Conservation (phyloP, 306 rosid genomes). For the Vicia villosa region DNA sequence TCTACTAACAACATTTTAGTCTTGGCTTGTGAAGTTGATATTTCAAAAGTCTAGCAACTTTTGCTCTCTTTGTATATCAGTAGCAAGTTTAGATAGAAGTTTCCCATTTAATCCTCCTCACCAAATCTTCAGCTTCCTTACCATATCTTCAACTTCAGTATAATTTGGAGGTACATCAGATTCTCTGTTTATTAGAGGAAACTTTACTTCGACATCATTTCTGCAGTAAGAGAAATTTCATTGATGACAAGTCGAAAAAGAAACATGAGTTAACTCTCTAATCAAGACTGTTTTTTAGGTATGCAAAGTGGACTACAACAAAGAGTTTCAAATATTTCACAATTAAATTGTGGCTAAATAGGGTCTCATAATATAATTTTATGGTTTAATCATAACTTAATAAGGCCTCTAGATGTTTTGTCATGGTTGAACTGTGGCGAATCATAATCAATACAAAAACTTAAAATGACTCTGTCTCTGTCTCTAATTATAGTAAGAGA, state of each 20-base stretch:
- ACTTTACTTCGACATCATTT: conserved; percentile 55
- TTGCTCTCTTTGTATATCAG: conserved; percentile 61
- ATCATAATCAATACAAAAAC: too few species aligned
- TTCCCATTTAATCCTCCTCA: too few species aligned
- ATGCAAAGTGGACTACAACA: too few species aligned
- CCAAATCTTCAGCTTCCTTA: conserved; percentile 64
- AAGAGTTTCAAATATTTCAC: too few species aligned
- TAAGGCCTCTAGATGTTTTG: too few species aligned
- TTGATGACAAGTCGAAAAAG: neutral
- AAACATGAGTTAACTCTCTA: neutral
- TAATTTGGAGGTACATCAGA: conserved; percentile 43
- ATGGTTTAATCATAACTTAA: too few species aligned
- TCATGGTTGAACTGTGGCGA: too few species aligned
- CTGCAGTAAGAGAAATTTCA: conserved; percentile 42
- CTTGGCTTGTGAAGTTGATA: conserved; percentile 32
- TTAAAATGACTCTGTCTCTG: too few species aligned
- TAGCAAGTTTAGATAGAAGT: conserved; percentile 46
- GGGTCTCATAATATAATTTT: too few species aligned
- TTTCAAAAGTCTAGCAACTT: conserved; percentile 51
- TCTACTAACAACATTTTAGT: conserved; percentile 18
- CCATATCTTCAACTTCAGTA: conserved; percentile 52
- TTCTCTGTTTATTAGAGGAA: conserved; percentile 46
- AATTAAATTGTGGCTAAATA: too few species aligned
- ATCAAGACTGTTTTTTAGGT: too few species aligned
- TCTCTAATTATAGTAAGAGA: neutral